phyloP scores from a whole-genome alignment of 441 rosid species.

The Syzygium syzygioides region DNA sequence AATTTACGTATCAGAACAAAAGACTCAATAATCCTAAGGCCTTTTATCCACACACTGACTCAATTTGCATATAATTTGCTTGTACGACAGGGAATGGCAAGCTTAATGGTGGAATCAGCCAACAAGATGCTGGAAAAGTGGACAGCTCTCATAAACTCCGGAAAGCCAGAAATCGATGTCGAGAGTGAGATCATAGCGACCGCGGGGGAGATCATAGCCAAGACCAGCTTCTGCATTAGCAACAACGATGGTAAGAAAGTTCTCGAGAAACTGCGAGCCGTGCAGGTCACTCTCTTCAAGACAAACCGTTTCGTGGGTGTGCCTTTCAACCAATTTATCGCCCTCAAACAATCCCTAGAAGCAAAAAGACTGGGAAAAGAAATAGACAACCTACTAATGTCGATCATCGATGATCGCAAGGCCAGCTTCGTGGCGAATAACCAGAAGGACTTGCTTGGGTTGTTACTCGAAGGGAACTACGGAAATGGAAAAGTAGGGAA shows the following conservation, averaged over 20 bases:
- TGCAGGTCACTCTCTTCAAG: conserved; percentile 68
- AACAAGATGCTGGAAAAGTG: conserved; percentile 54
- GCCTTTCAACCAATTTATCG: conserved; percentile 54
- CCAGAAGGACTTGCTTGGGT: conserved; percentile 56
- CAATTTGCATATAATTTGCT: neutral
- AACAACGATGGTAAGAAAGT: conserved; percentile 51
- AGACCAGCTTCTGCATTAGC: conserved; percentile 76
- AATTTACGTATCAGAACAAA: neutral
- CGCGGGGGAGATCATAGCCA: conserved; percentile 88
- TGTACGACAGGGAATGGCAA: conserved; percentile 48
- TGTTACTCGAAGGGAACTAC: conserved; percentile 35
- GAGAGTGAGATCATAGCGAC: conserved; percentile 57
- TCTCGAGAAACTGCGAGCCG: conserved; percentile 54
- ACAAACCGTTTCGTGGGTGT: conserved; percentile 81
- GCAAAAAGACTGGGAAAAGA: conserved; percentile 64
- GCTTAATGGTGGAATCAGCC: conserved; percentile 66
- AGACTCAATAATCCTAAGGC: neutral
- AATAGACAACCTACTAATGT: conserved; percentile 52
- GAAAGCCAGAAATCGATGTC: conserved; percentile 52
- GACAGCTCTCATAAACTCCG: conserved; percentile 34
- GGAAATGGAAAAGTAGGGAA: conserved; percentile 33
- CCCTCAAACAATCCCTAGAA: conserved; percentile 43
- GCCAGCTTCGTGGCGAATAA: neutral
- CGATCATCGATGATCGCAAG: conserved; percentile 49
- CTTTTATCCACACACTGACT: neutral